Conservation (phyloP, 2,329 filamentous ascomycete genomes). For the Byssoonygena ceratinophila region DNA sequence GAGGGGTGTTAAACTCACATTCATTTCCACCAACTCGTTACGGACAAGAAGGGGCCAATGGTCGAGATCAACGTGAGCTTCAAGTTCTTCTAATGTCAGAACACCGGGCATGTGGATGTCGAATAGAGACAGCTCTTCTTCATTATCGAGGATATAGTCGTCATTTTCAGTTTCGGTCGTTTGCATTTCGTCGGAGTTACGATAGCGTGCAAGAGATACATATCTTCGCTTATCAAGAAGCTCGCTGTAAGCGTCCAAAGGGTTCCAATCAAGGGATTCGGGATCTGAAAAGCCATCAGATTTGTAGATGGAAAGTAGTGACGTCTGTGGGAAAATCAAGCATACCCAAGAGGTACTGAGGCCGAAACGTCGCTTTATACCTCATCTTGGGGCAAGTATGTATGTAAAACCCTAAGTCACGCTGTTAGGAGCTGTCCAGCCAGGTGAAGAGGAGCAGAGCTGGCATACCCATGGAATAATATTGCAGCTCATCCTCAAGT, state of each 20-base stretch:
- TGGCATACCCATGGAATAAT: conserved; percentile 53
- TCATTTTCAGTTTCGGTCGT: conserved; percentile 14
- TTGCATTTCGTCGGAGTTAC: conserved; percentile 2
- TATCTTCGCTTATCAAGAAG: conserved; percentile 37
- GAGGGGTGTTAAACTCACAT: conserved; percentile 24
- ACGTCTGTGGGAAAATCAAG: background rate
- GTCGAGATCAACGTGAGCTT: conserved; percentile 33
- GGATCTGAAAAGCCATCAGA: conserved; percentile 35
- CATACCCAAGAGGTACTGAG: conserved; percentile 28
- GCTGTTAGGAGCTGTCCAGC: background rate
- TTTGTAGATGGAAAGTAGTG: background rate
- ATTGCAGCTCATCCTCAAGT: conserved; percentile 45
- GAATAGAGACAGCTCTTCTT: conserved; percentile 38
- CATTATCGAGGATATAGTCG: conserved; percentile 23
- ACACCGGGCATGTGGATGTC: conserved; percentile 39
- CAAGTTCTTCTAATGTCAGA: conserved; percentile 34
- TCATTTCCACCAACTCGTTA: conserved; percentile 35
- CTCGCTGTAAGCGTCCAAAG: conserved; percentile 33
- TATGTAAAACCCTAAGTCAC: conserved; percentile 49
- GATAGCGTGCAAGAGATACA: conserved; percentile 36
- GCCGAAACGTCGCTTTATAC: conserved; percentile 40
- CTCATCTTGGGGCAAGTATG: conserved; percentile 46
- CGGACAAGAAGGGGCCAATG: conserved; percentile 37
- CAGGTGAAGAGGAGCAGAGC: background rate
- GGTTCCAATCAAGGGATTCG: conserved; percentile 37